Percentiles rank a stretch among this genome's conserved stretches.
phyloP scores from a whole-genome alignment of 805 yeast genomes.

The Sugiyamaella lignohabitans region DNA sequence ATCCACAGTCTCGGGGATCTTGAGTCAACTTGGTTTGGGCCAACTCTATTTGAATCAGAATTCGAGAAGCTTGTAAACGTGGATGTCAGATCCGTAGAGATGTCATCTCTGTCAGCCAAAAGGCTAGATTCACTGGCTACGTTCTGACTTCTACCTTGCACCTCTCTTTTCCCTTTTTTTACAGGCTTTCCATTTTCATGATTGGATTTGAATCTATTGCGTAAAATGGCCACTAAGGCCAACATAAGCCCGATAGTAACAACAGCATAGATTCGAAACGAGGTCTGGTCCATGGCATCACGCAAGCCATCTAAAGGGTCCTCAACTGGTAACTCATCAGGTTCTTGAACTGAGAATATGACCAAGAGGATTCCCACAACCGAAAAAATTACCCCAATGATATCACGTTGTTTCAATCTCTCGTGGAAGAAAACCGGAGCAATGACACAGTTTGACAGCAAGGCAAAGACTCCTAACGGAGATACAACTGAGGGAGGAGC shows the following conservation, averaged over 20 bases:
- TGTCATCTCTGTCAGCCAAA: not conserved
- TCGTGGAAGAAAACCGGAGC: conserved; percentile 45
- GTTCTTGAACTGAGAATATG: conserved; percentile 28
- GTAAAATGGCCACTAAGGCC: conserved; percentile 17
- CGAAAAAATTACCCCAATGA: conserved; percentile 37
- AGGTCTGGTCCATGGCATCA: conserved; percentile 25
- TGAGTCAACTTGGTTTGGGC: not conserved
- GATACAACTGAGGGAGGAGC: conserved; percentile 44
- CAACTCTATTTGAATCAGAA: not conserved
- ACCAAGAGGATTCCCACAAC: conserved; percentile 40
- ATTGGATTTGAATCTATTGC: conserved; percentile 10
- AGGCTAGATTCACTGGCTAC: not conserved
- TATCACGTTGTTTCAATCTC: conserved; percentile 30
- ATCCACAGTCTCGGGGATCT: not conserved
- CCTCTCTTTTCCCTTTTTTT: not conserved
- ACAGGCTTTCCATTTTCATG: not conserved
- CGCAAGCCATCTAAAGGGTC: conserved; percentile 30
- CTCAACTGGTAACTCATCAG: conserved; percentile 11
- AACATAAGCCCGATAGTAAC: conserved; percentile 21
- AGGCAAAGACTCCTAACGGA: conserved; percentile 45
- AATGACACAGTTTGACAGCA: conserved; percentile 41
- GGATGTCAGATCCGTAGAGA: not conserved
- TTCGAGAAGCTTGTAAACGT: not conserved
- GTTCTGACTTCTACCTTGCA: not conserved
- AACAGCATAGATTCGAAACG: conserved; percentile 26